phyloP scores from a whole-genome alignment of 257 asterid species.

The Scutellaria minor region DNA sequence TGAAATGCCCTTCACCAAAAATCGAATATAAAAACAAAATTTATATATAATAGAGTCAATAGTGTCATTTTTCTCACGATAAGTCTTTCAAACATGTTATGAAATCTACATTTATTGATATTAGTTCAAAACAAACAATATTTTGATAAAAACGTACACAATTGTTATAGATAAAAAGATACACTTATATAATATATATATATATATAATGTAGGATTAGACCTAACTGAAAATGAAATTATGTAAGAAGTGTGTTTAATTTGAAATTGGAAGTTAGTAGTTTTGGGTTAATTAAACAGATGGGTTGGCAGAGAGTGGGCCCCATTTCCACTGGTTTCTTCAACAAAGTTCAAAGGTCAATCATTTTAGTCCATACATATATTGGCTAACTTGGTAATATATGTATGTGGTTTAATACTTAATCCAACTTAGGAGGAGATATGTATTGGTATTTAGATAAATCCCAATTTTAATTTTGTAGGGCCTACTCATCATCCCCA shows the following conservation, averaged over 20 bases:
- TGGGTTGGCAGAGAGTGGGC: not conserved
- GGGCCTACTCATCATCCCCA: constrained; percentile 31
- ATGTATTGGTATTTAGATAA: not conserved
- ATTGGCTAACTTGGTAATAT: not conserved
- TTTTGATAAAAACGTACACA: not conserved
- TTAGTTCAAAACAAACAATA: not conserved
- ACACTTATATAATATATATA: too few species aligned
- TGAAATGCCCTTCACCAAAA: not conserved
- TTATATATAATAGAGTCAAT: too few species aligned
- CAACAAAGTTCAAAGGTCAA: constrained; percentile 25
- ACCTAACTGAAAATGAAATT: constrained; percentile 17
- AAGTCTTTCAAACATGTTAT: too few species aligned
- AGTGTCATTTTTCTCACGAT: not conserved
- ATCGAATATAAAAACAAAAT: too few species aligned
- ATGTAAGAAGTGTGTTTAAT: not conserved
- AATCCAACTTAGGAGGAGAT: constrained; percentile 9
- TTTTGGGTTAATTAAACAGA: constrained; percentile 2
- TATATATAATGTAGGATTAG: too few species aligned
- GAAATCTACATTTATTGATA: not conserved
- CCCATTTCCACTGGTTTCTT: constrained; percentile 14
- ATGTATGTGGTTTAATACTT: not conserved
- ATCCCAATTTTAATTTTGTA: constrained; percentile 4
- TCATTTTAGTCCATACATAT: constrained; percentile 31
- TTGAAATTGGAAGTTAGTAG: not conserved
- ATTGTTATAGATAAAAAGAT: too few species aligned